Conservation (phyloP, 495 filamentous ascomycete genomes). For the Parathielavia appendiculata region DNA sequence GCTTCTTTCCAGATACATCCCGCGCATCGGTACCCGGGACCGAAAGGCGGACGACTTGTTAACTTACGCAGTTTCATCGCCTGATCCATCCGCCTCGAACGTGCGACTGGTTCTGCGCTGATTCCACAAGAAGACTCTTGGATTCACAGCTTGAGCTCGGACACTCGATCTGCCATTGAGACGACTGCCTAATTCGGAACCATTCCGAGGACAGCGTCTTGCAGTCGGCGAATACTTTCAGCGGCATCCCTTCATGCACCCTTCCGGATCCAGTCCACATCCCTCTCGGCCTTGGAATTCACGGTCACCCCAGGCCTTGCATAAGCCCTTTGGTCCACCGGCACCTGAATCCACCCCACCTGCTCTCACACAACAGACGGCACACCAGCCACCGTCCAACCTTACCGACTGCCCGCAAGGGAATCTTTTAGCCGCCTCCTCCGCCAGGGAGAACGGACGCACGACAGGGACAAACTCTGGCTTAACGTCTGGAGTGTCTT, state of each 20-base stretch:
- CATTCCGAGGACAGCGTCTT: slow-evolving; percentile 14
- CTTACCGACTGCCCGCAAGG: neutral
- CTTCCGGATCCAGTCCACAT: neutral
- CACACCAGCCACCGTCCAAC: slow-evolving; percentile 5
- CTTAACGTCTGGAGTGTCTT: neutral
- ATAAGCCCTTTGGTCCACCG: neutral
- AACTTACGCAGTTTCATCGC: too few species aligned
- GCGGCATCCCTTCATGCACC: slow-evolving; percentile 7
- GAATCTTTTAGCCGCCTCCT: slow-evolving; percentile 11
- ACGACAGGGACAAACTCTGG: neutral
- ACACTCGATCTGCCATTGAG: neutral
- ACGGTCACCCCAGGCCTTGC: slow-evolving; percentile 1
- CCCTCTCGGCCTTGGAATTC: slow-evolving; percentile 4
- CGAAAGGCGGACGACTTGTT: too few species aligned
- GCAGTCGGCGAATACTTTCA: slow-evolving; percentile 8
- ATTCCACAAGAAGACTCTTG: neutral
- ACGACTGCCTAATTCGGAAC: slow-evolving; percentile 13
- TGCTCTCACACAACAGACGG: slow-evolving; percentile 7
- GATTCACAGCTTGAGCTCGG: neutral
- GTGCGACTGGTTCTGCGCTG: neutral
- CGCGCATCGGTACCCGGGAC: too few species aligned
- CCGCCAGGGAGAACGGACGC: neutral
- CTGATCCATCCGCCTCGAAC: slow-evolving; percentile 8
- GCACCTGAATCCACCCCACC: slow-evolving; percentile 14
- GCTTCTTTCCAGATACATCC: too few species aligned